Evolutionary conservation across 208 protist species (phyloP).

Genomic region (Tritrichomonas foetus): DNA sequence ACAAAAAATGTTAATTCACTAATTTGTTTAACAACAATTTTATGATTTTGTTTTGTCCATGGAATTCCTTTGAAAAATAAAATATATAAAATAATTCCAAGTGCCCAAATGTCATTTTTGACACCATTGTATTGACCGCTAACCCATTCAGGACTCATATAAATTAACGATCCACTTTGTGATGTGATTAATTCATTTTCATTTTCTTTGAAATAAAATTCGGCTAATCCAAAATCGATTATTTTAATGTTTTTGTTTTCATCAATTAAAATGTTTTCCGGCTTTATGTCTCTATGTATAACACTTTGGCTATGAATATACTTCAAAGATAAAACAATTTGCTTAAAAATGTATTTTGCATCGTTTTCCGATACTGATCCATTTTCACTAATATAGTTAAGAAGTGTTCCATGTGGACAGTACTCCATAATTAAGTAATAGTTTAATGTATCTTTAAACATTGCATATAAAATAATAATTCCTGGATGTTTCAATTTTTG

Average conservation of each 20-base stretch:
- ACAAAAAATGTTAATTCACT: too few relatives aligned
- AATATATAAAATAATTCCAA: too few relatives aligned
- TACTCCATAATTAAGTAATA: neutral
- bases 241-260: neutral
- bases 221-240: neutral
- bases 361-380: neutral
- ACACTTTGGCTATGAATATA: neutral
- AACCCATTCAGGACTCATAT: too few relatives aligned
- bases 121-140: too few relatives aligned
- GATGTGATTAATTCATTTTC: too few relatives aligned
- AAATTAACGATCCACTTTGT: too few relatives aligned
- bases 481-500: neutral
- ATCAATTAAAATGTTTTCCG: neutral
- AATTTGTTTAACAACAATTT: too few relatives aligned
- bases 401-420: neutral
- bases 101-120: too few relatives aligned
- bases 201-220: neutral
- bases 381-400: neutral
- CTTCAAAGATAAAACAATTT: neutral
- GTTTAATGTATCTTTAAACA: neutral
- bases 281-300: neutral
- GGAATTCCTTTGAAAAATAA: too few relatives aligned
- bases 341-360: neutral
- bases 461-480: neutral
- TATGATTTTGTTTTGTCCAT: too few relatives aligned